A percentile compares a stretch with the other conserved stretches of the same genome.
phyloP scores from a whole-genome alignment of 1,284 basidiomycete genomes.

The Cryptococcus floricola region DNA sequence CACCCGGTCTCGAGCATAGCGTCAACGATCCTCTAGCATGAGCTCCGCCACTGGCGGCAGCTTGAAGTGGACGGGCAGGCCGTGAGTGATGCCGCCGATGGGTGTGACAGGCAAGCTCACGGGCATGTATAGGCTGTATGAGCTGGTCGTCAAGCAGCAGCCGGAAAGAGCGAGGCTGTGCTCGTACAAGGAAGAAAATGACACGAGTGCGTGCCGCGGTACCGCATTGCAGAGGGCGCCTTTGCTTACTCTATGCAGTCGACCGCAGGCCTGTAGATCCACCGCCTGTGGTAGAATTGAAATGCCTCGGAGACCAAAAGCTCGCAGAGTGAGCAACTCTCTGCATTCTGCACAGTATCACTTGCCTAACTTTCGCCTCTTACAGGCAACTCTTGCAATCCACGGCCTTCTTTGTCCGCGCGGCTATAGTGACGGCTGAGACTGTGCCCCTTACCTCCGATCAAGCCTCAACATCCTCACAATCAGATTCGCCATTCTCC shows the following conservation, averaged over 20 bases:
- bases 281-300: slow-evolving; percentile 46
- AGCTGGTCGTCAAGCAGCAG: slow-evolving; percentile 41
- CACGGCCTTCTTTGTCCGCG: slow-evolving; percentile 39
- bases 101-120: neutral
- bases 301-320: slow-evolving; percentile 9
- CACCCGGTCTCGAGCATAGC: neutral
- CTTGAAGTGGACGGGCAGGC: neutral
- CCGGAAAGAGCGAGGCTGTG: slow-evolving; percentile 48
- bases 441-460: neutral
- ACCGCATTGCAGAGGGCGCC: neutral
- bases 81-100: neutral
- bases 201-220: slow-evolving; percentile 39
- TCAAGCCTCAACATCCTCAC: neutral
- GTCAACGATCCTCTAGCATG: neutral
- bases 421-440: slow-evolving; percentile 23
- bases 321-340: slow-evolving; percentile 12
- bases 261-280: slow-evolving; percentile 50
- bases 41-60: neutral
- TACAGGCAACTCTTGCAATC: slow-evolving; percentile 33
- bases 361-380: neutral
- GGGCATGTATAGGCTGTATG: neutral
- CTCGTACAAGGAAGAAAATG: slow-evolving; percentile 51
- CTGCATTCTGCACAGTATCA: neutral
- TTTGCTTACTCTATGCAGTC: slow-evolving; percentile 20
- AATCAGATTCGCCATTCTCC: slow-evolving; percentile 7